A percentile compares a stretch with the other conserved stretches of the same genome.
Conservation (phyloP, 352 stramenopile genomes). For the Pythium vanterpoolii region DNA sequence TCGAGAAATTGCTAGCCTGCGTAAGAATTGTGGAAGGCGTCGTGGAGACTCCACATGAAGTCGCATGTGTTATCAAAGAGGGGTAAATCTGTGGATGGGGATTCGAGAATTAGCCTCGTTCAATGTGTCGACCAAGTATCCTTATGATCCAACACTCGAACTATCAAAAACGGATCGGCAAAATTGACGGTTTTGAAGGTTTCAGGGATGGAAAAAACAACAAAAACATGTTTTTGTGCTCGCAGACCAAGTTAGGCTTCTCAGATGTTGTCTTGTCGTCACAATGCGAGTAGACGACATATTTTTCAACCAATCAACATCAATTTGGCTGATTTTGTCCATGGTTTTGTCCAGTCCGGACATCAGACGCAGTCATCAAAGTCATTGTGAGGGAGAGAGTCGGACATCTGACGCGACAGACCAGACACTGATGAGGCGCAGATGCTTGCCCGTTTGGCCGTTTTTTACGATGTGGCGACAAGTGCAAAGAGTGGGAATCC, state of each 20-base stretch:
- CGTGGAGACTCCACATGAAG: too few relatives aligned
- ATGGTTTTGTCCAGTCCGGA: not conserved
- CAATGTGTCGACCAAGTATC: too few relatives aligned
- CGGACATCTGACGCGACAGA: constrained; percentile 6
- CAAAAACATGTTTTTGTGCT: constrained; percentile 9
- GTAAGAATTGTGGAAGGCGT: too few relatives aligned
- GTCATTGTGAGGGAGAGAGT: constrained; percentile 4
- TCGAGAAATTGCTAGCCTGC: not conserved
- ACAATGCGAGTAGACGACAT: not conserved
- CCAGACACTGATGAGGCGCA: constrained; percentile 11
- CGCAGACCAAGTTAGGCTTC: not conserved
- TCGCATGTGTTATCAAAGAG: too few relatives aligned
- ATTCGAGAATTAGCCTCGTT: too few relatives aligned
- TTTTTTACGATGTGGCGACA: constrained; percentile 5
- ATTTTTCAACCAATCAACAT: constrained; percentile 1
- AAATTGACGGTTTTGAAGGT: too few relatives aligned
- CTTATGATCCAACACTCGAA: too few relatives aligned
- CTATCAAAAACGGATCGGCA: too few relatives aligned
- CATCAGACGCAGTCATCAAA: not conserved
- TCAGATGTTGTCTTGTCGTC: constrained; percentile 19
- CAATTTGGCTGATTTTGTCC: not conserved
- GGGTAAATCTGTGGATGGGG: too few relatives aligned
- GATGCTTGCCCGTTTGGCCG: constrained; percentile 4
- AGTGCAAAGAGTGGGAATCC: not conserved
- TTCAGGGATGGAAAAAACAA: too few relatives aligned